These are phyloP conservation scores for Acrodontium crateriforme DNA, from an alignment of 2,329 filamentous ascomycete species.

Conservation along the genomic window DNA sequence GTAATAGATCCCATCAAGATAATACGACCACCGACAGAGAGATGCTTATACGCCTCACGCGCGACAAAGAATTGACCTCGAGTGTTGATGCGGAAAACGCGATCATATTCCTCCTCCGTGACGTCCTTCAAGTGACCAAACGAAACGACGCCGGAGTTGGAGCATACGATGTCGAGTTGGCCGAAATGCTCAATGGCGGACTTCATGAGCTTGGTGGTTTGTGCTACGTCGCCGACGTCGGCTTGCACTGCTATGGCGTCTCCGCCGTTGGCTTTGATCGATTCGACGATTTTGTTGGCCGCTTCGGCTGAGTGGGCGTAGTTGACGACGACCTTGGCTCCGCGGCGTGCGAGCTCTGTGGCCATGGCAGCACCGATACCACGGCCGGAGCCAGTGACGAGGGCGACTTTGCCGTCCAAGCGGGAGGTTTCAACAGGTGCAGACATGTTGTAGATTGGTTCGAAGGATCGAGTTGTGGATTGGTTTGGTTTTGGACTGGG, in stretches of 20 bases:
- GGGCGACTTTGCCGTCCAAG: conserved; percentile 40
- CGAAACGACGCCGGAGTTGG: conserved; percentile 48
- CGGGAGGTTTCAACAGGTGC: conserved; percentile 31
- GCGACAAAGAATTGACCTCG: conserved; percentile 51
- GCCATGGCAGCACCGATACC: conserved; percentile 56
- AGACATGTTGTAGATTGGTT: conserved; percentile 22
- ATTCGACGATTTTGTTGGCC: conserved; percentile 50
- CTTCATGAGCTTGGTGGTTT: conserved; percentile 51
- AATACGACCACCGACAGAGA: conserved; percentile 37
- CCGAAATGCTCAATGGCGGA: conserved; percentile 50
- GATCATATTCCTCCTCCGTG: conserved; percentile 42
- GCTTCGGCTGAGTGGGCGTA: conserved; percentile 52
- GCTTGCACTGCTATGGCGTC: conserved; percentile 53
- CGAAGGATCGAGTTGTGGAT: conserved; percentile 1
- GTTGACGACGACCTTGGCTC: conserved; percentile 53
- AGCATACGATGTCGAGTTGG: conserved; percentile 56
- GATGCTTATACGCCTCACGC: conserved; percentile 40
- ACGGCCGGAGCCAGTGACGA: conserved; percentile 43
- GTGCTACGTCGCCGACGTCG: conserved; percentile 49
- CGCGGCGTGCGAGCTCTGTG: conserved; percentile 49
- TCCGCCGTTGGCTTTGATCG: conserved; percentile 50
- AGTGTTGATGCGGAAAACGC: conserved; percentile 48
- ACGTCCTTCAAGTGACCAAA: conserved; percentile 42
- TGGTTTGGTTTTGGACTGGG: not conserved
- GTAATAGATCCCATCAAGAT: conserved; percentile 44